These are phyloP conservation scores for Globisporangium iwayamae DNA, from an alignment of 352 stramenopile species.

Conservation along the genomic window DNA sequence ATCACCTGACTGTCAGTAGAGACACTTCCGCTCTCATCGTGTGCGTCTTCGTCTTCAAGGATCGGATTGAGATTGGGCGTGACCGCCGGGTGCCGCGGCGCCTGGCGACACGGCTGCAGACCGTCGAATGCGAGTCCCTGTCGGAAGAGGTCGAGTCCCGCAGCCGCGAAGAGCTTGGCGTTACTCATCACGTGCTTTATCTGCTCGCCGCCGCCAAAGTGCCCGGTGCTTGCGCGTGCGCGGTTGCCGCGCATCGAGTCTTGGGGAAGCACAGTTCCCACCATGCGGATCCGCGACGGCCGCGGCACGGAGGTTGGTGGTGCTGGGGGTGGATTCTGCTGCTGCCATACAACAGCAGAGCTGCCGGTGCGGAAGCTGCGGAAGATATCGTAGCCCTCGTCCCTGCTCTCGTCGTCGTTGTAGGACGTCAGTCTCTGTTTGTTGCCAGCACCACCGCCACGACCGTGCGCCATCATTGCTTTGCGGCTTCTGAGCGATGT, in stretches of 20 bases:
- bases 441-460: background rate
- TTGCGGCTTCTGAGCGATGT: background rate
- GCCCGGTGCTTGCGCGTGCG: background rate
- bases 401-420: background rate
- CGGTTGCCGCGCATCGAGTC: constrained; percentile 38
- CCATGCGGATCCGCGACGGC: constrained; percentile 23
- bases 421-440: background rate
- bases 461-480: background rate
- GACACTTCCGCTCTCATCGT: background rate
- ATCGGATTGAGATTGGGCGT: constrained; percentile 53
- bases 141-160: constrained; percentile 60
- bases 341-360: background rate
- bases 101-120: constrained; percentile 29
- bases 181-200: constrained; percentile 3
- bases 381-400: constrained; percentile 8
- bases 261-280: constrained; percentile 41
- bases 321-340: background rate
- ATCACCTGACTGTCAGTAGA: constrained; percentile 36
- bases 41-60: constrained; percentile 35
- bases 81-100: constrained; percentile 40
- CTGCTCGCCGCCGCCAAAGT: background rate
- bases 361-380: background rate
- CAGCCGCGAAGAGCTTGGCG: constrained; percentile 38
- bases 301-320: constrained; percentile 7
- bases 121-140: constrained; percentile 49